Evolutionary conservation across 2,329 filamentous ascomycete genomes (phyloP).

Genomic region (Arthrinium puccinioides): DNA sequence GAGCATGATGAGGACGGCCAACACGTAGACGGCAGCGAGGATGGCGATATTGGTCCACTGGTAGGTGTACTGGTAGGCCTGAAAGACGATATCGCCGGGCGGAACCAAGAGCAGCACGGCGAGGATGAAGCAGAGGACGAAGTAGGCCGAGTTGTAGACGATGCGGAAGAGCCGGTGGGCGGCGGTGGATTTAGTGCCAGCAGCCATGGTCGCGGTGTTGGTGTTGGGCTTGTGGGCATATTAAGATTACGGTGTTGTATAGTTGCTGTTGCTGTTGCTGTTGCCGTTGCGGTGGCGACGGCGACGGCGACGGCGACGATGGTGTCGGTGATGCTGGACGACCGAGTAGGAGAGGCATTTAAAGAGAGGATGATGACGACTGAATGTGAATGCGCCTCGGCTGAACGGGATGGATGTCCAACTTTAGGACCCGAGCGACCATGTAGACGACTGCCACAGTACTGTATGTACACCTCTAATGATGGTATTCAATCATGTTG

Average conservation of each 20-base stretch:
- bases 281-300: background rate
- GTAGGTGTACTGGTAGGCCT: constrained; percentile 53
- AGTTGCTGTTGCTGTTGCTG: background rate
- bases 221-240: background rate
- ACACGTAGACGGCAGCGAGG: constrained; percentile 66
- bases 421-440: too few relatives aligned
- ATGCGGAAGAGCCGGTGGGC: constrained; percentile 57
- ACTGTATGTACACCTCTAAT: too few relatives aligned
- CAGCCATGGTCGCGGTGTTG: background rate
- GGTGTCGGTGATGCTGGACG: too few relatives aligned
- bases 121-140: constrained; percentile 66
- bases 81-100: constrained; percentile 73
- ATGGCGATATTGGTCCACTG: constrained; percentile 79
- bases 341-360: too few relatives aligned
- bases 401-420: too few relatives aligned
- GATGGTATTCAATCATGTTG: too few relatives aligned
- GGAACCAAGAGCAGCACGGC: constrained; percentile 69
- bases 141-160: constrained; percentile 74
- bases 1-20: constrained; percentile 61
- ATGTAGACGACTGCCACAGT: too few relatives aligned
- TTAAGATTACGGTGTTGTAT: background rate
- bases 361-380: too few relatives aligned
- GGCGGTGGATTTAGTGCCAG: background rate
- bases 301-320: too few relatives aligned
- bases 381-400: too few relatives aligned